Base-by-base conservation (phyloP, 164 flowering plant species). In the Litsea cubeba region DNA sequence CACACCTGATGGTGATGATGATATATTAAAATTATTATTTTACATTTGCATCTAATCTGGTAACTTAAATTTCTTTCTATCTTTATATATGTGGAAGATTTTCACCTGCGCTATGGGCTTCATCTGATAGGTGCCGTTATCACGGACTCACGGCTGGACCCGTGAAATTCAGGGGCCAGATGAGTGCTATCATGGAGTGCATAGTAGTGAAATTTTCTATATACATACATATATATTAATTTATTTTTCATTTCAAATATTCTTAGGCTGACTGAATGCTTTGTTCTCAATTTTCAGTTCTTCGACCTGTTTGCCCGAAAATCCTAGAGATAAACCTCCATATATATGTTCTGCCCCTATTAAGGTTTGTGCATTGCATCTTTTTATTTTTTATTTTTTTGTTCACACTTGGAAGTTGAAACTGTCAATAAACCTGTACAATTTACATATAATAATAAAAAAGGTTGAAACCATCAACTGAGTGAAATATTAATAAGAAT, bases 291-390 rank as follows among this genome's bases (percentile, higher is more conserved):
- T 2, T 81, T 74, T 50, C 88, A 94, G 98, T 82, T 85, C 88
- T 75, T 79, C 91, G 4, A 83, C 72, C 20, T 94, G 98, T 79
- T 63, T 76, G 8, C 71, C 84, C 63, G 97, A 88, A 67, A 88
- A 83, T 74, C 68, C 51, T 3, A 81, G 85, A 80, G 86, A 75
- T 49, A 12, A 7, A 74, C 82, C 92, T 60, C 98, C 98, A 30
- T 67, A 83, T 12, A 65, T 92, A 67, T 91, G 97, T 79, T 74
- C 97, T 62, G 90, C 98, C 57, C 98, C 98, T 66, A 87, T 94
- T 67, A 94, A 94, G 98, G 97, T 74, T 32, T 66, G 71, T 66
- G 40, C 35, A 7, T 23, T 8, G 60, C 26, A 32, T 14, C 25
- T 14, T 54, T 20, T 14, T 20, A 54, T 54, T 20, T 17, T 54